Evolutionary conservation across 106 monocot species (phyloP), one percentile per base, ranked within the genome.

Genomic region (Agapanthus africanus): DNA sequence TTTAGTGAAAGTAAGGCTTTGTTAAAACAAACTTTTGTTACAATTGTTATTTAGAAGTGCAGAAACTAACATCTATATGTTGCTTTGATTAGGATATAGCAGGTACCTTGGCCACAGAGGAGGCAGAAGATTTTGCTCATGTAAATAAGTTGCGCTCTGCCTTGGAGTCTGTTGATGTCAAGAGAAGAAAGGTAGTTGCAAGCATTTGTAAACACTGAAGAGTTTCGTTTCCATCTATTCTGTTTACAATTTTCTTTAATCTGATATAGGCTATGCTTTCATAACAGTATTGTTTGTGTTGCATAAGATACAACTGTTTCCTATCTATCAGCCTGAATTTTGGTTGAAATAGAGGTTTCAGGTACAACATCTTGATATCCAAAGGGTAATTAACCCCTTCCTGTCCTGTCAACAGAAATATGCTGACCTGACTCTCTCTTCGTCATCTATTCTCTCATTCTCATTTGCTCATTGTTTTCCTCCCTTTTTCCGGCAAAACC

Each of bases 111-210:
- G 89, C 97, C 39, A 99, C 82, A 9, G 97, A 99, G 67, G 90
- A 79, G 71, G 97, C 97, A 52, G 87, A 84, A 54, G 85, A 90
- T 50, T 63, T 61, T 18, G 77, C 81, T 65, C 84, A 87, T 74
- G 97, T 99, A 23, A 82, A 77, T 78, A 99, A 99, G 67, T 60
- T 99, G 40, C 86, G 97, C 6, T 99, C 93, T 54, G 97, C 97
- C 44, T 84, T 99, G 59, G 97, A 99, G 73, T 99, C 97, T 61
- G 97, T 99, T 64, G 92, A 93, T 63, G 92, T 90, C 65, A 99
- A 99, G 76, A 84, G 93, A 81, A 93, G 82, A 73, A 99, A 90
- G 97, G 97, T 90, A 69, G 31, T 54, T 62, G 1, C 32, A 11
- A 25, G 30, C 30, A 31, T 30, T 28, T 76, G 28, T 15, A 47